Percentiles rank a stretch among this genome's conserved stretches.
Evolutionary conservation across 116 monocot species (phyloP).

Genomic region (Trichopus zeylanicus): DNA sequence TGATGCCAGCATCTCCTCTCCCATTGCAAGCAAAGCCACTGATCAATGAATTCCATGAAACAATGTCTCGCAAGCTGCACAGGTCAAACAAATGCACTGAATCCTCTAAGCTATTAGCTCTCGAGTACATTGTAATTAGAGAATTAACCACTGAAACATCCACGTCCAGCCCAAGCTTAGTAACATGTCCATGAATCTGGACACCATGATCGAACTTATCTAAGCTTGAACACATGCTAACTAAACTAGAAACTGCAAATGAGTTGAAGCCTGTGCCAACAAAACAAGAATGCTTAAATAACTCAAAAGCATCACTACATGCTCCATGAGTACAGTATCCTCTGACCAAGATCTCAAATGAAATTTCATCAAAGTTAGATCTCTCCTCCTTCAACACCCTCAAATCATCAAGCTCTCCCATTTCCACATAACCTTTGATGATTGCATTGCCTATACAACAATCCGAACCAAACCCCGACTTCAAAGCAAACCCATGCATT

Average conservation of each 20-base stretch:
- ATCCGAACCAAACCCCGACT: too few relatives aligned
- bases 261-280: background rate
- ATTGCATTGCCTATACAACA: constrained; percentile 35
- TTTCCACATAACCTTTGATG: constrained; percentile 21
- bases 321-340: constrained; percentile 15
- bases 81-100: constrained; percentile 23
- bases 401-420: constrained; percentile 16
- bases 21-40: constrained; percentile 28
- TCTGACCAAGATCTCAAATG: constrained; percentile 26
- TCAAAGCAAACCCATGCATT: too few relatives aligned
- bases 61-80: constrained; percentile 14
- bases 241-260: constrained; percentile 21
- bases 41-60: constrained; percentile 43
- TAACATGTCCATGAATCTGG: constrained; percentile 26
- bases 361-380: constrained; percentile 20
- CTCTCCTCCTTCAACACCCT: constrained; percentile 14
- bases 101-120: constrained; percentile 10
- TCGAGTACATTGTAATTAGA: constrained; percentile 30
- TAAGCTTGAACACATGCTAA: constrained; percentile 18
- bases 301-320: constrained; percentile 16
- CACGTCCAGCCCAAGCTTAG: constrained; percentile 21
- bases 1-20: constrained; percentile 23
- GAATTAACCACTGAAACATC: constrained; percentile 32
- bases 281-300: constrained; percentile 11
- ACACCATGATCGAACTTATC: constrained; percentile 2